These are phyloP conservation scores for Pyricularia pennisetigena DNA, from an alignment of 2,329 filamentous ascomycete species.

Conservation along the genomic window DNA sequence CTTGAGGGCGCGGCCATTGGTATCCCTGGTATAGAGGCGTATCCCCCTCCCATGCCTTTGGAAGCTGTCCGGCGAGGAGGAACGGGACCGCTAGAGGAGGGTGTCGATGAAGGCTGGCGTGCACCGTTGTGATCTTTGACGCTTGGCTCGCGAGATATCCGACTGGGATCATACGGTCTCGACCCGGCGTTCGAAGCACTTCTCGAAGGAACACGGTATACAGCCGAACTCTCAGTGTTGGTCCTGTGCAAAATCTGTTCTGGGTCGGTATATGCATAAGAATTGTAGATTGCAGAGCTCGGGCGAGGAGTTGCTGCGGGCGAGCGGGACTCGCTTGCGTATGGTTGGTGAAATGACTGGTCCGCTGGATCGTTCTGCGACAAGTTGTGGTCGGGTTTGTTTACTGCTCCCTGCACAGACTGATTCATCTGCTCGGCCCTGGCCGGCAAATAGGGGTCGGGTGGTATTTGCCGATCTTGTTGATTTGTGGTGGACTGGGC, in stretches of 20 bases:
- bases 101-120: constrained; percentile 36
- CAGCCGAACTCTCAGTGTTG: constrained; percentile 47
- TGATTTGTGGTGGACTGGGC: background rate
- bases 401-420: background rate
- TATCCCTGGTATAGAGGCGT: constrained; percentile 33
- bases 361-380: background rate
- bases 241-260: constrained; percentile 23
- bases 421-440: background rate
- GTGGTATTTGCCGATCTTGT: background rate
- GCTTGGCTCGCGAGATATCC: constrained; percentile 56
- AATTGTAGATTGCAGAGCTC: background rate
- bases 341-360: background rate
- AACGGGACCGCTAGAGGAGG: constrained; percentile 48
- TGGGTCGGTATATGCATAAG: background rate
- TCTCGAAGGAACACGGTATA: constrained; percentile 31
- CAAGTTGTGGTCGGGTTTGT: background rate
- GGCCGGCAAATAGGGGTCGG: background rate
- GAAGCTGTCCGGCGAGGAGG: constrained; percentile 66
- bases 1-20: constrained; percentile 25
- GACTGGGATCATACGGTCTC: constrained; percentile 8
- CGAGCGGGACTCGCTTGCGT: background rate
- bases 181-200: constrained; percentile 45
- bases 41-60: constrained; percentile 54
- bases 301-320: background rate
- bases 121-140: constrained; percentile 17